Base-by-base conservation (phyloP, 495 filamentous ascomycete species). In the Penicillium cataractarum region DNA sequence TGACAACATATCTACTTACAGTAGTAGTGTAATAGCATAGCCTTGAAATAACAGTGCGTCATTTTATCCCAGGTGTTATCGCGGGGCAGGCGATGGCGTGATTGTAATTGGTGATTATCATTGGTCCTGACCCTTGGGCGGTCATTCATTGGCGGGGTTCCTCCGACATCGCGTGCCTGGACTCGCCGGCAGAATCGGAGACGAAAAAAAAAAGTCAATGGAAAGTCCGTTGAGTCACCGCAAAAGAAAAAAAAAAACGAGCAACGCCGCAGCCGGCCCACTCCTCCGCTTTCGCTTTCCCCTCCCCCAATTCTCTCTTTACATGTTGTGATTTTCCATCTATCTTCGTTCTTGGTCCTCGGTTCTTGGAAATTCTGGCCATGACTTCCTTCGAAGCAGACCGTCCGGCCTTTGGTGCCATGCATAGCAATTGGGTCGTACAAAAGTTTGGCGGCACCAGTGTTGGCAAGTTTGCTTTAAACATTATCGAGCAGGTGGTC, bases 401-500 rank as follows among this genome's bases (percentile, higher is more conserved):
- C 32, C 22, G 31, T 5, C 57, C 56, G 40, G 61, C 48, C 4
- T 6, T 50, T 1, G 35, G 55, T 60, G 68, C 68, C 17, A 32
- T 53, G 31, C 70, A 68, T 48, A 74, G 71, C 68, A 74, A 77
- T 65, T 93, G 90, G 90, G 76, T 93, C n/a, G 89, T 95, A 24
- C 91, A 94, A 67, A 95, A 93, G 71, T 93, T 92, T 70, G 90
- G 90, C 50, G 90, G 91, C 52, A 94, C 89, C 24, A 92, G 89
- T 64, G 79, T 87, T 24, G 84, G 85, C 57, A 92, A 92, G 74
- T 89, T 88, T 65, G 80, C 87, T 33, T 64, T 80, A 19, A 85
- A 90, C 74, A 92, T 93, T 68, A 88, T 87, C 33, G 84, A 88
- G 70, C 87, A 89, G 65, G 91, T 93, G 71, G 85, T 92, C 56